phyloP scores from a whole-genome alignment of 352 stramenopile genomes.

The Phytophthora colocasiae region DNA sequence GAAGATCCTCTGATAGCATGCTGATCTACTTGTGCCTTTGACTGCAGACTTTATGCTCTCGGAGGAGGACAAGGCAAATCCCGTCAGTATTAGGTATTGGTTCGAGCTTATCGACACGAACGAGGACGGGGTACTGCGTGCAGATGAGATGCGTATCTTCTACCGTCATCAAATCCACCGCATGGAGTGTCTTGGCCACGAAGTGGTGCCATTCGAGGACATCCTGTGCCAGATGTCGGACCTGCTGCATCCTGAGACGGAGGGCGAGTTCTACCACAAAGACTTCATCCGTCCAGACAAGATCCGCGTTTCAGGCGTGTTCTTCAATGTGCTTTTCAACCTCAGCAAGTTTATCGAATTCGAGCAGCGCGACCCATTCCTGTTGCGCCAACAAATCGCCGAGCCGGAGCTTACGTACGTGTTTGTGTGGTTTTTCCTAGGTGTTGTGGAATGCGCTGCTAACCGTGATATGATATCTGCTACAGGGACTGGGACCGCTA shows the following conservation, averaged over 20 bases:
- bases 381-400: conserved; percentile 94
- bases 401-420: conserved; percentile 89
- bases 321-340: conserved; percentile 99
- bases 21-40: conserved; percentile 1
- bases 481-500: conserved; percentile 97
- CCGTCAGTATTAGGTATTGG: conserved; percentile 97
- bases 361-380: conserved; percentile 98
- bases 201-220: conserved; percentile 98
- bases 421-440: conserved; percentile 15
- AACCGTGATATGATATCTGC: conserved; percentile 10
- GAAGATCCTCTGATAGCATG: neutral
- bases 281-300: conserved; percentile 89
- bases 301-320: conserved; percentile 93
- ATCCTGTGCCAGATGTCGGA: conserved; percentile 99
- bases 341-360: conserved; percentile 99
- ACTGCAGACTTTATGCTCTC: conserved; percentile 97
- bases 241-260: conserved; percentile 74
- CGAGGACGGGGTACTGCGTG: conserved; percentile 96
- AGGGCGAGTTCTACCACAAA: conserved; percentile 82
- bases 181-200: conserved; percentile 98
- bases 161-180: conserved; percentile 95
- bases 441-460: conserved; percentile 1
- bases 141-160: conserved; percentile 96
- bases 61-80: conserved; percentile 99
- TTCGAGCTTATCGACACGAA: conserved; percentile 99